Conservation (phyloP, 768 basidiomycete genomes). For the Suillus cothurnatus region DNA sequence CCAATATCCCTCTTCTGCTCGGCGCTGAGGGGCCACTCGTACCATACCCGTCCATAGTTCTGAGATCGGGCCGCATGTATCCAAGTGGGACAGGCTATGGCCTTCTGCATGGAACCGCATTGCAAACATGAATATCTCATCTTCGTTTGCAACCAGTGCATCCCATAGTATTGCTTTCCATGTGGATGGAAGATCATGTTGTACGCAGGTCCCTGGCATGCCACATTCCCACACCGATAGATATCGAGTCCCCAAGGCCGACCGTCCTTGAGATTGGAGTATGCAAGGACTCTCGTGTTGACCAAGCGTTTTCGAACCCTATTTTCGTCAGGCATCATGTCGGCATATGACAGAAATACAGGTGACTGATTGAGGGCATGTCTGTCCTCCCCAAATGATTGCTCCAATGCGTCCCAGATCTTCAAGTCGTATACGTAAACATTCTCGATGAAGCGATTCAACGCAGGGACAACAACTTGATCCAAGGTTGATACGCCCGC, state of each 20-base stretch:
- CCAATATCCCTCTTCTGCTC: no score
- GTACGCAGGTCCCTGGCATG: background rate
- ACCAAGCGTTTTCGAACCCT: no score
- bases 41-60: background rate
- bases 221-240: background rate
- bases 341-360: no score
- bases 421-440: no score
- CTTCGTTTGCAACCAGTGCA: background rate
- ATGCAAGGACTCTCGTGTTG: background rate
- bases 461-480: no score
- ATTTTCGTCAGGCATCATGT: no score
- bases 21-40: background rate
- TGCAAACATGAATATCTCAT: background rate
- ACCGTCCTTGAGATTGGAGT: background rate
- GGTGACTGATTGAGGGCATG: no score
- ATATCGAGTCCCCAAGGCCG: constrained; percentile 3
- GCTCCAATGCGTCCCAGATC: no score
- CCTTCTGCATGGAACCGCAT: accelerated
- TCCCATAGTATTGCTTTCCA: background rate
- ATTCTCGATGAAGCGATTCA: no score
- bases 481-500: no score
- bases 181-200: background rate
- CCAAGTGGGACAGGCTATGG: background rate
- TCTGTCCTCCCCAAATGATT: no score
- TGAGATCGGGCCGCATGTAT: background rate